phyloP scores from a whole-genome alignment of 2,329 filamentous ascomycete genomes.

The Mycosphaerella sp. region DNA sequence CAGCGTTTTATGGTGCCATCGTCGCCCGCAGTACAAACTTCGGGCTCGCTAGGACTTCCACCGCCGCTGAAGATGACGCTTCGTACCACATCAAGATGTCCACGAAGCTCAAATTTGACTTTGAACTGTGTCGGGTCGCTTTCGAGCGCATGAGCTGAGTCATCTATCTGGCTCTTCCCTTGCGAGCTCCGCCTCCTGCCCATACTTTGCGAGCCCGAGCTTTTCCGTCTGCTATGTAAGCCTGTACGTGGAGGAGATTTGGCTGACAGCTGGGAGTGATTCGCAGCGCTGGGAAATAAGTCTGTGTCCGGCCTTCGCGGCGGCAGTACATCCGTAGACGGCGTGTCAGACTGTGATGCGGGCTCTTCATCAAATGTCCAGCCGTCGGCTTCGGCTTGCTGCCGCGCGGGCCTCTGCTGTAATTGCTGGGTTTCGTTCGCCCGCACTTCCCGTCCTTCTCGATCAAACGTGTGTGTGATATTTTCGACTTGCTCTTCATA shows the following conservation, averaged over 20 bases:
- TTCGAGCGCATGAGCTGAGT: slow-evolving; percentile 36
- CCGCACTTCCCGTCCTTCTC: slow-evolving; percentile 49
- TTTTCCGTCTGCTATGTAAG: slow-evolving; percentile 68
- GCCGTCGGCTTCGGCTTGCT: slow-evolving; percentile 52
- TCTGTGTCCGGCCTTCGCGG: slow-evolving; percentile 74
- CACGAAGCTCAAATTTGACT: slow-evolving; percentile 82
- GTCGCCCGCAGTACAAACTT: slow-evolving; percentile 93
- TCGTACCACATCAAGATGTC: slow-evolving; percentile 88
- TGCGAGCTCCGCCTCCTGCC: slow-evolving; percentile 61
- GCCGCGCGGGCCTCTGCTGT: slow-evolving; percentile 17
- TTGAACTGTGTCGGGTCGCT: slow-evolving; percentile 79
- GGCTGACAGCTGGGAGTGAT: slow-evolving; percentile 54
- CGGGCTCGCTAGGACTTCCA: slow-evolving; percentile 88
- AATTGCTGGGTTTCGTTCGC: slow-evolving; percentile 36
- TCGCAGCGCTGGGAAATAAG: slow-evolving; percentile 71
- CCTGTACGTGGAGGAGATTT: slow-evolving; percentile 69
- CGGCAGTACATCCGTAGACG: slow-evolving; percentile 42
- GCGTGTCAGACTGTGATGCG: slow-evolving; percentile 45
- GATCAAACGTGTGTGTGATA: slow-evolving; percentile 54
- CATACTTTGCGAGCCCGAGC: slow-evolving; percentile 50
- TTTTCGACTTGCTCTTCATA: slow-evolving; percentile 54
- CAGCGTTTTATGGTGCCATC: slow-evolving; percentile 95
- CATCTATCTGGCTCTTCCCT: slow-evolving; percentile 49
- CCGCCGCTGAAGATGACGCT: slow-evolving; percentile 96
- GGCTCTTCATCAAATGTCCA: slow-evolving; percentile 87